Conservation (phyloP, 139 green algal genomes). For the Coccomyxa sp. region DNA sequence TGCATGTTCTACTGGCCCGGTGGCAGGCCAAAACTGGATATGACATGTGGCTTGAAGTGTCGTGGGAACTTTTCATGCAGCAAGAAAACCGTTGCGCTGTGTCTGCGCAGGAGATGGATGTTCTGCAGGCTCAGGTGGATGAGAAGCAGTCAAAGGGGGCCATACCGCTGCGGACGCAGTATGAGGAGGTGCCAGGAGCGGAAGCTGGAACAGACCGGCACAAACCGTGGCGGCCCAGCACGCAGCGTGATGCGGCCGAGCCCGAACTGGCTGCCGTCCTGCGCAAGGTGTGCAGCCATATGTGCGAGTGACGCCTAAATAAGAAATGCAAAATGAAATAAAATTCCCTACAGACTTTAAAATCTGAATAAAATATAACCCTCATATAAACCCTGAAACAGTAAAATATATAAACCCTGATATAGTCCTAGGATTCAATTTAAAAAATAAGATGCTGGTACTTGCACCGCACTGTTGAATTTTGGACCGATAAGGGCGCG, state of each 20-base stretch:
- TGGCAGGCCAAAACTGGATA: not conserved
- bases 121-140: conserved; percentile 1
- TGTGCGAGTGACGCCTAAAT: not conserved
- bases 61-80: not conserved
- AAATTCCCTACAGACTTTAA: not conserved
- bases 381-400: too few relatives aligned
- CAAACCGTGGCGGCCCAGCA: conserved; percentile 24
- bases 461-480: too few relatives aligned
- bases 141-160: not conserved
- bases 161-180: not conserved
- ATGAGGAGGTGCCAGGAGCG: not conserved
- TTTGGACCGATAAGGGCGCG: too few relatives aligned
- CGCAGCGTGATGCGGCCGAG: conserved; percentile 18
- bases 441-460: too few relatives aligned
- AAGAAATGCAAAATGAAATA: not conserved
- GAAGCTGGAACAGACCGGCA: conserved; percentile 23
- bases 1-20: not conserved
- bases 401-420: too few relatives aligned
- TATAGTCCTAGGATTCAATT: too few relatives aligned
- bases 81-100: not conserved
- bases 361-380: too few relatives aligned
- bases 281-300: conserved; percentile 13
- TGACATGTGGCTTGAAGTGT: too few relatives aligned
- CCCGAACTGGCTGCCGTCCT: conserved; percentile 40
- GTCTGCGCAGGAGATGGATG: not conserved